Base-by-base conservation (phyloP, 768 basidiomycete genomes). In the Leccinum barrowsii region DNA sequence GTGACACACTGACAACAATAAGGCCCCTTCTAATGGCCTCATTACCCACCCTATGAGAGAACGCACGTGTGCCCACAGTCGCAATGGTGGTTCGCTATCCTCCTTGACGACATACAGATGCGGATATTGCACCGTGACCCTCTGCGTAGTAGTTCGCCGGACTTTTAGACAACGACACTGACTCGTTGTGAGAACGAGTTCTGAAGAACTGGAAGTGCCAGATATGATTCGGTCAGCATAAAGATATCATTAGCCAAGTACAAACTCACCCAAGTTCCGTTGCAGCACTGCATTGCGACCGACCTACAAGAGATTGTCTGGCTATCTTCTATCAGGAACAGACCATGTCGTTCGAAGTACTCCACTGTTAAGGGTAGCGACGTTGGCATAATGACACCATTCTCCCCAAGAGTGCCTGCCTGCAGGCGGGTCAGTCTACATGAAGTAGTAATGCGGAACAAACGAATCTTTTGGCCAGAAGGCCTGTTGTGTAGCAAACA, bases 81-180 rank as follows among this genome's bases (percentile, higher is more conserved):
- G 81, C 68, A 98, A 78, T 48, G 94, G 89, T 6, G 94, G 91
- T 74, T 99, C 97, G 59, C 94, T 96, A 65, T 98, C 97, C 71
- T 98, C 94, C 76, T 98, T 99, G 68, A 98, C 94, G 54, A 98
- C 79, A 67, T 98, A 99, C 7, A 99, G 77, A 71, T 98, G 93
- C 7, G 93, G 93, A 70, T 90, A 88, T 72, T 98, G 98, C 5
- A 89, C 86, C 13, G 30, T 30, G 30, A 11, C 11, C 95, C 94
- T 40, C 94, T 82, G 51, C 96, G 32, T 32, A 12, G 88, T 82
- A 93, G 84, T 75, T 98, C 97, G n/a, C 96, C 83, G 17, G 89
- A 92, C 78, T 98, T 98, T 75, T 92, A 90, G 58, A 99, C 77
- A 66, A 99, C 83, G 2, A 93, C 92, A 65, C 93, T 96, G 65